These are phyloP conservation scores for Xylariales sp. DNA, from an alignment of 2,329 filamentous ascomycete species.

Conservation along the genomic window DNA sequence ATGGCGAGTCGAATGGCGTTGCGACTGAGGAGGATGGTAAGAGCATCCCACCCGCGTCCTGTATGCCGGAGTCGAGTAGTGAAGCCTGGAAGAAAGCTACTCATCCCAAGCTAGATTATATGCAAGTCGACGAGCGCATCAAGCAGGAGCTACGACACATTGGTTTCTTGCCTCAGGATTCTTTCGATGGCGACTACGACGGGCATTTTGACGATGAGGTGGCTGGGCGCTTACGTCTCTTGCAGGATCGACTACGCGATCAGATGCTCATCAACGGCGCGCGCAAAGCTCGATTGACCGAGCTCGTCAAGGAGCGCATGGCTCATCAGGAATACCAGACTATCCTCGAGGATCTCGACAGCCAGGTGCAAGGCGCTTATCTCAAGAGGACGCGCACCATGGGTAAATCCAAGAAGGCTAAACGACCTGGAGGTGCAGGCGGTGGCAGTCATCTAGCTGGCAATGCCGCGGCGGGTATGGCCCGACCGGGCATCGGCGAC, in stretches of 20 bases:
- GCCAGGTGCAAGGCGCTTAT: conserved; percentile 90
- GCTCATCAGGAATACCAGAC: conserved; percentile 95
- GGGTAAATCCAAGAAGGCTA: conserved; percentile 90
- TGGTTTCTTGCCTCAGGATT: conserved; percentile 71
- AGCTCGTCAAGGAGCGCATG: conserved; percentile 87
- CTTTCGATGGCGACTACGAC: conserved; percentile 70
- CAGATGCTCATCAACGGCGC: conserved; percentile 86
- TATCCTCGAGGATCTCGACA: conserved; percentile 93
- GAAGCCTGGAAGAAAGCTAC: conserved; percentile 76
- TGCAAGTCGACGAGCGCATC: conserved; percentile 82
- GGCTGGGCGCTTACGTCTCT: conserved; percentile 76
- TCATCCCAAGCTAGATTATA: conserved; percentile 74
- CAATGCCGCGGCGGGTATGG: conserved; percentile 55
- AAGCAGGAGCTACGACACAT: conserved; percentile 89
- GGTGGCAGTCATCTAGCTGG: conserved; percentile 63
- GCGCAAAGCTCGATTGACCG: conserved; percentile 78
- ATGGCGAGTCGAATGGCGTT: conserved; percentile 38
- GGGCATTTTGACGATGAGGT: conserved; percentile 92
- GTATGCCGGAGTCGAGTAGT: conserved; percentile 71
- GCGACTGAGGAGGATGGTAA: conserved; percentile 36
- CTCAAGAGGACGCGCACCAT: conserved; percentile 92
- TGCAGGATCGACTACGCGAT: conserved; percentile 78
- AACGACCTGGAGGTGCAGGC: conserved; percentile 69
- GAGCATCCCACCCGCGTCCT: conserved; percentile 63
- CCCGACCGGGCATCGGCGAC: conserved; percentile 81